Conservation (phyloP, 2,329 filamentous ascomycete species). For the Penicillium occitanis region DNA sequence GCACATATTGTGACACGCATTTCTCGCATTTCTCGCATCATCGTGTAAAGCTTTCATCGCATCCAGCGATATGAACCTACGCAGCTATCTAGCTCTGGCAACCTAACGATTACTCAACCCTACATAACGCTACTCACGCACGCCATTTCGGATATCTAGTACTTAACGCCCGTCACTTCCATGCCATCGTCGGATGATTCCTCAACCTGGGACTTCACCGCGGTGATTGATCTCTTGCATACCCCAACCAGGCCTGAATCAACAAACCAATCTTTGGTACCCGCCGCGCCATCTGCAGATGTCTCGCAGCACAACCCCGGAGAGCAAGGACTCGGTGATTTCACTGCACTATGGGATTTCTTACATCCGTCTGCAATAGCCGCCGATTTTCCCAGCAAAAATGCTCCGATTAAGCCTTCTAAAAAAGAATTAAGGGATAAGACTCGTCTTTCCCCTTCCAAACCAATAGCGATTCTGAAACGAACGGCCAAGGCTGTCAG, state of each 20-base stretch:
- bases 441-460: background rate
- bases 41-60: background rate
- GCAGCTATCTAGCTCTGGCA: background rate
- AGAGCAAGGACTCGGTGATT: conserved; percentile 43
- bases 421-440: background rate
- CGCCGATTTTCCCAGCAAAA: background rate
- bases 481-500: conserved; percentile 10
- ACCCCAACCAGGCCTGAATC: conserved; percentile 30
- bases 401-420: background rate
- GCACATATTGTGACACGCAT: background rate
- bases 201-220: conserved; percentile 48
- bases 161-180: conserved; percentile 23
- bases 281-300: conserved; percentile 21
- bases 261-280: conserved; percentile 2
- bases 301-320: background rate
- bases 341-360: conserved; percentile 44
- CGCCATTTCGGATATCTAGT: background rate
- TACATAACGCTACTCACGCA: background rate
- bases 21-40: background rate
- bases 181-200: conserved; percentile 33
- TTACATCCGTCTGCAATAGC: conserved; percentile 29
- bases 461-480: conserved; percentile 27
- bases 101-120: background rate
- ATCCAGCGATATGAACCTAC: background rate
- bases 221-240: conserved; percentile 46